A percentile compares a stretch with the other conserved stretches of the same genome.
Conservation (phyloP, 805 yeast species). For the Barnettozyma pratensis region DNA sequence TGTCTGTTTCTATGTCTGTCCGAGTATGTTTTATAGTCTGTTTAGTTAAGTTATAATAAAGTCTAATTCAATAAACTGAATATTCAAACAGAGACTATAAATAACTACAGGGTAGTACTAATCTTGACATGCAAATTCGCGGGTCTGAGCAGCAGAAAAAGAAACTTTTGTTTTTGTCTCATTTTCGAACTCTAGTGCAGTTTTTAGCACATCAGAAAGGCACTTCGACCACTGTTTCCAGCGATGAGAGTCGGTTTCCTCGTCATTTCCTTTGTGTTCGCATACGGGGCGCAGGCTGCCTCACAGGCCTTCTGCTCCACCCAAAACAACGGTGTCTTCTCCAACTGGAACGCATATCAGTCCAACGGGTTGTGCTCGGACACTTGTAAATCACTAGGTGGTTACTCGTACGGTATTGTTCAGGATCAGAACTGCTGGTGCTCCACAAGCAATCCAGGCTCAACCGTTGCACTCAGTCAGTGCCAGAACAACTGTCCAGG, state of each 20-base stretch:
- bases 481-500: slow-evolving; percentile 42
- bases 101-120: no score
- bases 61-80: no score
- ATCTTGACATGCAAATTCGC: no score
- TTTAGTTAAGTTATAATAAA: no score
- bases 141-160: no score
- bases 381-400: slow-evolving; percentile 34
- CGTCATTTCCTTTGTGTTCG: neutral
- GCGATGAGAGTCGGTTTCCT: neutral
- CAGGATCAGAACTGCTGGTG: slow-evolving; percentile 58
- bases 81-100: no score
- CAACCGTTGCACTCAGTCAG: slow-evolving; percentile 28
- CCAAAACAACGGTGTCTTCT: slow-evolving; percentile 33
- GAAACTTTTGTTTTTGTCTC: no score
- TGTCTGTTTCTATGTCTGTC: no score
- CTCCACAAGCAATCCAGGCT: slow-evolving; percentile 44
- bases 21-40: no score
- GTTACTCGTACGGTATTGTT: slow-evolving; percentile 47
- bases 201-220: no score
- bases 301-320: slow-evolving; percentile 29
- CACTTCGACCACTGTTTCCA: no score
- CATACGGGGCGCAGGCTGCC: neutral
- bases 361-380: slow-evolving; percentile 49
- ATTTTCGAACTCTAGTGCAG: no score
- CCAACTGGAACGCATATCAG: slow-evolving; percentile 23